phyloP scores from a whole-genome alignment of 768 basidiomycete genomes.

The Russula sp. region DNA sequence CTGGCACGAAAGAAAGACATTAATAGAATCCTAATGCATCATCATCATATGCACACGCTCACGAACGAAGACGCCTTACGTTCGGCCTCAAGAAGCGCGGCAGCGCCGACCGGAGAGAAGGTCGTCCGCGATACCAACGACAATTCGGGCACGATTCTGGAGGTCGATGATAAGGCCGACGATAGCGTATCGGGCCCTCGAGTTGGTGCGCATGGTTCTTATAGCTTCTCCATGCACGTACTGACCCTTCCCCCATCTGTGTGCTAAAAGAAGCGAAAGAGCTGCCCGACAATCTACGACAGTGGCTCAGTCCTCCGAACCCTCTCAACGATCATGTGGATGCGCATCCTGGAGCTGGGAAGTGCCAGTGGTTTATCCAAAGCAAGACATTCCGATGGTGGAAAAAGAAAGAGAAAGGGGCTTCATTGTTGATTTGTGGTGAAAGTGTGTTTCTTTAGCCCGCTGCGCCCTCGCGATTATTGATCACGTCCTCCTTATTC shows the following conservation, averaged over 20 bases:
- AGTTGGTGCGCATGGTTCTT: background rate
- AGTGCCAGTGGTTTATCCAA: background rate
- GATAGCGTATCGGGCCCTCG: too few species aligned
- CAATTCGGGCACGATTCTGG: background rate
- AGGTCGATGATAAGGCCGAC: too few species aligned
- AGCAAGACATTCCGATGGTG: background rate
- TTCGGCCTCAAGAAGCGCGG: background rate
- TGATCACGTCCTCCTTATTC: background rate
- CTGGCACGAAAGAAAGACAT: background rate
- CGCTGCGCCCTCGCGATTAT: background rate
- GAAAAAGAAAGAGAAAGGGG: constrained; percentile 1
- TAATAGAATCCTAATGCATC: background rate
- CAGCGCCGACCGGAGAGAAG: background rate
- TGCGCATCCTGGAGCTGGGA: background rate
- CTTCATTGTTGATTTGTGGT: constrained; percentile 5
- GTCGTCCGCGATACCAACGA: background rate
- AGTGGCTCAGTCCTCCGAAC: constrained; percentile 10
- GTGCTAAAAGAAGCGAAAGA: background rate
- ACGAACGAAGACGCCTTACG: background rate
- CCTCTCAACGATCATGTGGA: background rate
- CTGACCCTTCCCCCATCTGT: too few species aligned
- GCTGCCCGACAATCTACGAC: background rate
- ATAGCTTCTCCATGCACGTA: background rate
- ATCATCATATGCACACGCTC: background rate
- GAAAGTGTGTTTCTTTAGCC: background rate